Evolutionary conservation across 1,284 basidiomycete genomes (phyloP).

Genomic region (Hypsizygus ulmarius): DNA sequence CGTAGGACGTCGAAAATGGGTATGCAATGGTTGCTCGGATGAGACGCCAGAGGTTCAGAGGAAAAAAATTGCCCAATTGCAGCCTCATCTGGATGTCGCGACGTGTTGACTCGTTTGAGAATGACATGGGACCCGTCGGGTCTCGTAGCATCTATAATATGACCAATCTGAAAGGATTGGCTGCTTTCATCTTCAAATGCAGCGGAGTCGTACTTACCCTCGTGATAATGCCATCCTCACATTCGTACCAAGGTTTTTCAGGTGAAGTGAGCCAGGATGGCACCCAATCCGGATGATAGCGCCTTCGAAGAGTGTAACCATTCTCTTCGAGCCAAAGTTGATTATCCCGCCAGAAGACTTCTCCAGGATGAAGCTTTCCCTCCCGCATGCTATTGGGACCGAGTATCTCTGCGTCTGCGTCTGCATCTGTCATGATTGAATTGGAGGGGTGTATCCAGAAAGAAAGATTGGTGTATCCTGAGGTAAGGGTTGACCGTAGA

Average conservation of each 20-base stretch:
- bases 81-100: no score
- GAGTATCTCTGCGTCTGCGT: no score
- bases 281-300: constrained; percentile 36
- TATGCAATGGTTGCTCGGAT: constrained; percentile 34
- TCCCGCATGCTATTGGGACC: not conserved
- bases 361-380: not conserved
- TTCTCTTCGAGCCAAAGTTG: constrained; percentile 24
- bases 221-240: no score
- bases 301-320: constrained; percentile 36
- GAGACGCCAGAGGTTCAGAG: constrained; percentile 13
- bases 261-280: constrained; percentile 31
- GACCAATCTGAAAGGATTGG: not conserved
- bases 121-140: constrained; percentile 26
- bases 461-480: no score
- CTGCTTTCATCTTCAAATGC: no score
- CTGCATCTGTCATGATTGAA: no score
- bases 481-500: no score
- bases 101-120: no score
- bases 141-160: constrained; percentile 31
- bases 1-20: constrained; percentile 31
- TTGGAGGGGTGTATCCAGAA: not conserved
- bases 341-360: constrained; percentile 26
- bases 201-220: no score
- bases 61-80: constrained; percentile 23
- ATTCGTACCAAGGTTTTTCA: no score